Evolutionary conservation across 73 alveolate genomes (phyloP).

Genomic region (Urostyla sp.): DNA sequence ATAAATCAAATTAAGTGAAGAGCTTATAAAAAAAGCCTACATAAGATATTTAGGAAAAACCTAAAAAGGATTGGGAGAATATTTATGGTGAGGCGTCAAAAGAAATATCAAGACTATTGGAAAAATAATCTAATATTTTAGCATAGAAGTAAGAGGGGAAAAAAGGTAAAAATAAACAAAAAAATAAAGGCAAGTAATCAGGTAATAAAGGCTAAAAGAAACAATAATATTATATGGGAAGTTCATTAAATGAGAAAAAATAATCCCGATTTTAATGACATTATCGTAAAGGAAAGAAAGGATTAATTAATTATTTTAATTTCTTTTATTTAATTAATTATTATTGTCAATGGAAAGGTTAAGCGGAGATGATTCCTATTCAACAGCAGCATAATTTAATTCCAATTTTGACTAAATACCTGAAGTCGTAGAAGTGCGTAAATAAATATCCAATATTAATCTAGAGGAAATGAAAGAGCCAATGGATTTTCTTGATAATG

Average conservation of each 20-base stretch:
- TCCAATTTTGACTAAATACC: neutral
- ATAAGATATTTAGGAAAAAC: neutral
- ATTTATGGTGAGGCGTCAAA: conserved; percentile 29
- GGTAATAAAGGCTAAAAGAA: neutral
- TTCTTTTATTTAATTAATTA: neutral
- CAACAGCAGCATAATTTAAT: too few species aligned
- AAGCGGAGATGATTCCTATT: too few species aligned
- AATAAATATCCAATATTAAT: too few species aligned
- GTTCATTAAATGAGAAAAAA: conserved; percentile 13
- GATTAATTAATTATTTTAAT: too few species aligned
- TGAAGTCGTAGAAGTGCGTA: too few species aligned
- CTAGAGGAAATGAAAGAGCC: neutral
- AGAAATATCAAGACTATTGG: neutral
- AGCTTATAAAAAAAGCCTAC: neutral
- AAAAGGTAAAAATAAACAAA: neutral
- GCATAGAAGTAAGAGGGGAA: neutral
- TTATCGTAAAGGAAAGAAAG: too few species aligned
- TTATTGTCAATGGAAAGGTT: neutral
- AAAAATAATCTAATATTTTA: conserved; percentile 4
- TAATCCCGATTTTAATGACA: neutral
- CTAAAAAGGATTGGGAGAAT: conserved; percentile 12
- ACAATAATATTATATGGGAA: conserved; percentile 12
- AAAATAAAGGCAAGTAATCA: neutral
- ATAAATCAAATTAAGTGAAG: neutral
- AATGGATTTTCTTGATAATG: neutral